These are phyloP conservation scores for Fusarium compactum DNA, from an alignment of 2,329 filamentous ascomycete genomes.

Conservation along the genomic window DNA sequence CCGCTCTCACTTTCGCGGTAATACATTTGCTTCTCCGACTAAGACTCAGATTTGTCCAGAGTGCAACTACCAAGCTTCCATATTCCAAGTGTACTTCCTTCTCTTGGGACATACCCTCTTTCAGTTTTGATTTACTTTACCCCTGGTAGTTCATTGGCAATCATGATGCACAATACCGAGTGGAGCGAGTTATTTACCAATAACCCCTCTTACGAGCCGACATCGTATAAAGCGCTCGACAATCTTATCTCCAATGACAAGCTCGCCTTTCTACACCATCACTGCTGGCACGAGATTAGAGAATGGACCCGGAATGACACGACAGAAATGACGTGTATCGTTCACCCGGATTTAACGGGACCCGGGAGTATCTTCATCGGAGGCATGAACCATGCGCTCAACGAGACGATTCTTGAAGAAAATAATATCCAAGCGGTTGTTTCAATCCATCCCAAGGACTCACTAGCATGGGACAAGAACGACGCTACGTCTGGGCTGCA, in stretches of 20 bases:
- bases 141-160: fast-evolving
- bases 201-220: neutral
- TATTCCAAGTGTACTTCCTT: neutral
- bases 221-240: neutral
- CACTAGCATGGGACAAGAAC: neutral
- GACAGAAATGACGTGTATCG: fast-evolving
- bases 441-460: neutral
- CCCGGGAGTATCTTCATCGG: neutral
- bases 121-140: neutral
- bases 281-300: neutral
- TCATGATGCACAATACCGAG: fast-evolving
- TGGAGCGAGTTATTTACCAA: neutral
- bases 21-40: neutral
- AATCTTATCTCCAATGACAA: fast-evolving
- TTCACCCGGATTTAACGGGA: neutral
- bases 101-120: neutral
- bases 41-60: neutral
- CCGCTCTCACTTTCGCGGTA: too few relatives aligned
- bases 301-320: neutral
- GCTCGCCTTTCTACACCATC: neutral
- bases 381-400: neutral
- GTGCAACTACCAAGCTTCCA: neutral
- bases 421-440: neutral
- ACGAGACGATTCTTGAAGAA: neutral
- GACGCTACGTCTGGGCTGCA: fast-evolving